Evolutionary conservation across 2,329 filamentous ascomycete genomes (phyloP), one percentile per base, ranked within the genome.

Genomic region (Microascus cirrosus): DNA sequence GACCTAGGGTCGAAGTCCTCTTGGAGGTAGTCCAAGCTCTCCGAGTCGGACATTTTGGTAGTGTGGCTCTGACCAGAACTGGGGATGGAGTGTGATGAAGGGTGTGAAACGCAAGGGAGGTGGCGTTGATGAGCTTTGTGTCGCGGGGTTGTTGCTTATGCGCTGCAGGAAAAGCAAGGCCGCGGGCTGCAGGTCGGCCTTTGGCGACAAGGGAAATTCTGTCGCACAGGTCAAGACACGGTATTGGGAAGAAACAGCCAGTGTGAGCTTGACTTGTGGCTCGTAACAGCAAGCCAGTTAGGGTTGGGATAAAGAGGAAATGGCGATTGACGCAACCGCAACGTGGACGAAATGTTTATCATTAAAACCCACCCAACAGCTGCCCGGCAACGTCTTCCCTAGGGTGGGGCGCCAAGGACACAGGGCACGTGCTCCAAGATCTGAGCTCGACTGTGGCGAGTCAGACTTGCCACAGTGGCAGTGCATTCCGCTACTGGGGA

Each of bases 1-100:
- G 81, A 83, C 67, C 81, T 80, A 22, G 94, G 85, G 69, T 99
- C 90, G 70, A 96, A 97, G 65, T 83, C 89, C 58, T 89, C 81
- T 67, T 92, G 84, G 35, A 97, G 85, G 70, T 97, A 99, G 63
- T 90, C 88, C 64, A 86, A 73, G 61, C 67, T 74, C 63, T 92
- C 89, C 62, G 83, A 75, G 66, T 86, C 83, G 32, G 80, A 80
- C 83, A 86, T 86, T 63, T 15, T 56, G 71, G 63, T 25, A n/a
- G 15, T 56, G 24, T 58, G 34, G 55, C 34, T 18, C n/a, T 25
- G 34, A 34, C 18, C 35, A 22, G 35, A 39, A 24, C 45, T 11
- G 53, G 51, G 42, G n/a, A 52, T 24, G 20, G 3, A 22, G 45
- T 22, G 20, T 12, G 11, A 22, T 24, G 45, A 24, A 22, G n/a